Evolutionary conservation across 768 basidiomycete genomes (phyloP).

Genomic region (Tricholoma bakamatsutake): DNA sequence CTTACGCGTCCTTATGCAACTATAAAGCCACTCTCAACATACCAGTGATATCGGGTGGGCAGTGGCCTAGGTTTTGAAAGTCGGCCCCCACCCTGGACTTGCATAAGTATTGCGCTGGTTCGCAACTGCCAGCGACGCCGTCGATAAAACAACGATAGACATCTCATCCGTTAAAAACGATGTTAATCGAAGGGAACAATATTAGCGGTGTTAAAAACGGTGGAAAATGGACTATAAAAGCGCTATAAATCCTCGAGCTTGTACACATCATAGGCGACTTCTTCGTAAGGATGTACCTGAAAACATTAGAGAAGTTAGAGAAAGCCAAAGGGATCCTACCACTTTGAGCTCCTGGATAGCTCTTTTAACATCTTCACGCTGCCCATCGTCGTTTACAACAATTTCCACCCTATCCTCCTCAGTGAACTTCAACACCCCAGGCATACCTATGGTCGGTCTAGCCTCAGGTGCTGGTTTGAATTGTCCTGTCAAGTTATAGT

Average conservation of each 20-base stretch:
- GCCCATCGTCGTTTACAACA: constrained; percentile 34
- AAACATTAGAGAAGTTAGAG: not conserved
- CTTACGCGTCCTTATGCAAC: too few relatives aligned
- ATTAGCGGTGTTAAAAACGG: not conserved
- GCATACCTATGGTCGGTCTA: constrained; percentile 38
- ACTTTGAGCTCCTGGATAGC: constrained; percentile 41
- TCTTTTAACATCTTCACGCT: constrained; percentile 28
- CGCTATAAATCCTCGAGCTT: not conserved
- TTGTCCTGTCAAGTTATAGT: constrained; percentile 31
- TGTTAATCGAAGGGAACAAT: not conserved
- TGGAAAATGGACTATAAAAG: not conserved
- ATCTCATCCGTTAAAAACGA: too few relatives aligned
- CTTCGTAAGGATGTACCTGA: constrained; percentile 52
- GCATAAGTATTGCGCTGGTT: too few relatives aligned
- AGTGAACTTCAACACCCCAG: constrained; percentile 39
- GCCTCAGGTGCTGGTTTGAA: constrained; percentile 37
- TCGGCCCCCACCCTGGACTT: too few relatives aligned
- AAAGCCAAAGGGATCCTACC: constrained; percentile 24
- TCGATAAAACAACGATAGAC: too few relatives aligned
- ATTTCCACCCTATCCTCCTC: constrained; percentile 53
- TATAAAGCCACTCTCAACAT: too few relatives aligned
- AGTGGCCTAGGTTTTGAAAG: too few relatives aligned
- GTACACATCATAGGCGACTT: constrained; percentile 43
- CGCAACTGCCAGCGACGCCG: too few relatives aligned
- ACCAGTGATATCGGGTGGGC: too few relatives aligned